phyloP scores from a whole-genome alignment of 352 stramenopile species.

The Phytophthora kernoviae region DNA sequence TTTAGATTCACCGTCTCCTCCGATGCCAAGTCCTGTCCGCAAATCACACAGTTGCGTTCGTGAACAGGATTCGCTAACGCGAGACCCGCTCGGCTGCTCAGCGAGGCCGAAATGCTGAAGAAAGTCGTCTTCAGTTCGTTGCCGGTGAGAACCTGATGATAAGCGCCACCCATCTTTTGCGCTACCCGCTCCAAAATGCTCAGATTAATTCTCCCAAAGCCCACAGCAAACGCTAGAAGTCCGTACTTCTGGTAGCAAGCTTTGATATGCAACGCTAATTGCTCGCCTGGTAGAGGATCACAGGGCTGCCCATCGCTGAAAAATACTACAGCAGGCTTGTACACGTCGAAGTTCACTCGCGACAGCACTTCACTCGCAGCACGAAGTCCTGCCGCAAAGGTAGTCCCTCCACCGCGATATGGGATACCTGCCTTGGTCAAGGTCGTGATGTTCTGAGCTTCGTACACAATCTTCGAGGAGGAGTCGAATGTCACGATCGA shows the following conservation, averaged over 20 bases:
- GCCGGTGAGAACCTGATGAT: constrained; percentile 62
- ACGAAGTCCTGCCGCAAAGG: constrained; percentile 55
- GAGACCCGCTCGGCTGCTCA: constrained; percentile 62
- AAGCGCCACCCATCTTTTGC: constrained; percentile 58
- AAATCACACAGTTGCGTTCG: constrained; percentile 67
- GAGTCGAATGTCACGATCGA: constrained; percentile 77
- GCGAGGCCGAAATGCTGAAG: constrained; percentile 71
- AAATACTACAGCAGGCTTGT: constrained; percentile 77
- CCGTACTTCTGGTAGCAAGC: constrained; percentile 62
- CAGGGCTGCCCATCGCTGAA: constrained; percentile 76
- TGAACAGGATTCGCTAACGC: constrained; percentile 62
- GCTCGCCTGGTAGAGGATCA: constrained; percentile 48
- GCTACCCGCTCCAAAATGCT: constrained; percentile 59
- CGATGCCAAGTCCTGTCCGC: constrained; percentile 55
- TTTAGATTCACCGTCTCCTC: constrained; percentile 50
- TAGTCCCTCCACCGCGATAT: constrained; percentile 57
- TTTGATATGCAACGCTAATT: constrained; percentile 61
- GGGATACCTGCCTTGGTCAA: constrained; percentile 33
- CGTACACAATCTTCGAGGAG: constrained; percentile 45
- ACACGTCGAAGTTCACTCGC: constrained; percentile 56
- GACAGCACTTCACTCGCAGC: constrained; percentile 73
- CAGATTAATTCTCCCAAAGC: constrained; percentile 76
- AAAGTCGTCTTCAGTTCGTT: constrained; percentile 81
- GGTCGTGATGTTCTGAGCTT: constrained; percentile 55
- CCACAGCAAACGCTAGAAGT: constrained; percentile 66